Evolutionary conservation across 768 basidiomycete species (phyloP).

Genomic region (Lentinula lateritia): DNA sequence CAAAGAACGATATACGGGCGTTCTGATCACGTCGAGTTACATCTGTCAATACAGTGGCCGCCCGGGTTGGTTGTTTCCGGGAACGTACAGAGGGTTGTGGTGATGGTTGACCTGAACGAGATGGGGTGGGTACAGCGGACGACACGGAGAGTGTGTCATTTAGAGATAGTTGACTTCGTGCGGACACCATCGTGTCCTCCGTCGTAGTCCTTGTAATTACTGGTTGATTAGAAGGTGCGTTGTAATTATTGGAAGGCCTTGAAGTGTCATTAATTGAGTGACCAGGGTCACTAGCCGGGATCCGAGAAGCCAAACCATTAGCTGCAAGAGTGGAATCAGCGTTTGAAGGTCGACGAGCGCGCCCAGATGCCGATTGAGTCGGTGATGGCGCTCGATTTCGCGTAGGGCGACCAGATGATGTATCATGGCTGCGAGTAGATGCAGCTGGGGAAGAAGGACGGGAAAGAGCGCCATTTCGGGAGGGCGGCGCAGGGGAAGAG

Average conservation of each 20-base stretch:
- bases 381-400: constrained; percentile 20
- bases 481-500: constrained; percentile 14
- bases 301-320: constrained; percentile 13
- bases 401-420: constrained; percentile 12
- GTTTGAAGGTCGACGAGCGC: constrained; percentile 39
- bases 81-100: constrained; percentile 12
- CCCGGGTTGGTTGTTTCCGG: constrained; percentile 21
- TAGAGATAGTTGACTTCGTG: constrained; percentile 7
- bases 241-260: neutral
- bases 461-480: constrained; percentile 21
- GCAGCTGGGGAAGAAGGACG: constrained; percentile 36
- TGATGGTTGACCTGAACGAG: constrained; percentile 8
- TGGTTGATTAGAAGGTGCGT: neutral
- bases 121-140: constrained; percentile 19
- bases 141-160: constrained; percentile 13
- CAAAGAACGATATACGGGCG: constrained; percentile 77
- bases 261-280: constrained; percentile 9
- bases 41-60: constrained; percentile 23
- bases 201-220: constrained; percentile 1
- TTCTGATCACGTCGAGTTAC: constrained; percentile 54
- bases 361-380: constrained; percentile 9
- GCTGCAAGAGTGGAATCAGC: constrained; percentile 25
- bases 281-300: constrained; percentile 14
- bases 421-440: constrained; percentile 17
- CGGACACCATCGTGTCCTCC: neutral